Conservation (phyloP, 2,329 filamentous ascomycete species). For the Hypoxylon sp. region DNA sequence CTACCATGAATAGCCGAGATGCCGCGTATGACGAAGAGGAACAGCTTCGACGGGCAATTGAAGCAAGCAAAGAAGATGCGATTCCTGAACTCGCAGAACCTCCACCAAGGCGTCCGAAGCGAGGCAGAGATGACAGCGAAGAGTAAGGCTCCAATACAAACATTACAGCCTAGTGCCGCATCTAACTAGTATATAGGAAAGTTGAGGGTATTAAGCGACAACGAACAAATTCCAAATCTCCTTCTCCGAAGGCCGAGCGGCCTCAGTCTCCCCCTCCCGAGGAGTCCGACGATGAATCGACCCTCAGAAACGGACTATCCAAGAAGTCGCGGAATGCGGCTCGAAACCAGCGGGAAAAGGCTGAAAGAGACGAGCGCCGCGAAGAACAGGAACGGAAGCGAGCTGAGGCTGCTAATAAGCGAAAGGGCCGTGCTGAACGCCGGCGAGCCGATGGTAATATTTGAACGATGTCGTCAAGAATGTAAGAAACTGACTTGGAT, state of each 20-base stretch:
- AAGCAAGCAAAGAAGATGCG: constrained; percentile 91
- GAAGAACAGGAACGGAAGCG: constrained; percentile 83
- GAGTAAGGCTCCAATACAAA: constrained; percentile 75
- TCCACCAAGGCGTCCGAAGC: constrained; percentile 78
- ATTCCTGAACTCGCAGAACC: constrained; percentile 67
- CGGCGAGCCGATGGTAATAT: constrained; percentile 82
- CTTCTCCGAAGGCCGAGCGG: constrained; percentile 70
- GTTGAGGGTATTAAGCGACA: constrained; percentile 82
- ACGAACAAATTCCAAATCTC: constrained; percentile 83
- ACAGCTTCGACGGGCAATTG: constrained; percentile 87
- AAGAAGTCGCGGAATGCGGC: constrained; percentile 73
- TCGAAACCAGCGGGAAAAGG: constrained; percentile 74
- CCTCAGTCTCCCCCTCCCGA: constrained; percentile 65
- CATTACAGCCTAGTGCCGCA: constrained; percentile 30
- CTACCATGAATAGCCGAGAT: constrained; percentile 97
- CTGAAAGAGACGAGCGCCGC: constrained; percentile 79
- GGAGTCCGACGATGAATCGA: constrained; percentile 82
- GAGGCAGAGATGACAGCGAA: constrained; percentile 91
- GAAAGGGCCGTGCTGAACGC: constrained; percentile 85
- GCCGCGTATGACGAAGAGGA: constrained; percentile 97
- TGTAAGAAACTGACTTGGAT: constrained; percentile 56
- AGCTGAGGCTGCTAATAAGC: constrained; percentile 81
- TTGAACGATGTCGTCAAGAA: constrained; percentile 7
- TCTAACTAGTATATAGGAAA: constrained; percentile 68
- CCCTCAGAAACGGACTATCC: constrained; percentile 66